Evolutionary conservation across 2,329 filamentous ascomycete genomes (phyloP).

Genomic region (Xylaria sp.): DNA sequence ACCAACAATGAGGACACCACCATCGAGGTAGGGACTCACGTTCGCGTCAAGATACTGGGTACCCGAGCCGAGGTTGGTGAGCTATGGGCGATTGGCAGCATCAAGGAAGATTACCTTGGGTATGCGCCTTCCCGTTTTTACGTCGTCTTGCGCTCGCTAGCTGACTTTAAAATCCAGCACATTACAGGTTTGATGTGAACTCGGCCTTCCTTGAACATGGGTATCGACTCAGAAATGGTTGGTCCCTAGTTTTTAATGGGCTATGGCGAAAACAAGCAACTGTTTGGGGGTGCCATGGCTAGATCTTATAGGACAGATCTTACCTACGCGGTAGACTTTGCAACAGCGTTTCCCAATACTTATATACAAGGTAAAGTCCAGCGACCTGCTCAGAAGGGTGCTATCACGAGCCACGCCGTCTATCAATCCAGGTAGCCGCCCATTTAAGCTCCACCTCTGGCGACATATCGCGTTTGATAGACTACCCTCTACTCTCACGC

Average conservation of each 20-base stretch:
- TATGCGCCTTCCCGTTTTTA: slow-evolving; percentile 50
- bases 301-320: slow-evolving; percentile 38
- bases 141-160: slow-evolving; percentile 6
- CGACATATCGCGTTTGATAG: slow-evolving; percentile 2
- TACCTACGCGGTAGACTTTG: slow-evolving; percentile 35
- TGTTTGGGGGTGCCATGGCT: slow-evolving; percentile 36
- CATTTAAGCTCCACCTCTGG: neutral
- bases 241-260: slow-evolving; percentile 23
- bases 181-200: slow-evolving; percentile 43
- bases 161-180: slow-evolving; percentile 40
- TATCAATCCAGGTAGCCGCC: slow-evolving; percentile 11
- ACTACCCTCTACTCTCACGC: neutral
- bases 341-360: slow-evolving; percentile 35
- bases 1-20: slow-evolving; percentile 94
- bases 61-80: slow-evolving; percentile 92
- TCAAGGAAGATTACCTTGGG: slow-evolving; percentile 85
- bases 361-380: slow-evolving; percentile 44
- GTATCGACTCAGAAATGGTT: slow-evolving; percentile 16
- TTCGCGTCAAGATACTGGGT: slow-evolving; percentile 94
- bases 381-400: slow-evolving; percentile 25
- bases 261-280: slow-evolving; percentile 31
- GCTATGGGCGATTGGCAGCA: slow-evolving; percentile 97
- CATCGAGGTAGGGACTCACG: slow-evolving; percentile 92
- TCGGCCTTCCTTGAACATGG: slow-evolving; percentile 17
- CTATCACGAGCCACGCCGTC: slow-evolving; percentile 22